Base-by-base conservation (phyloP, 768 basidiomycete genomes). In the Boletus bicolor region DNA sequence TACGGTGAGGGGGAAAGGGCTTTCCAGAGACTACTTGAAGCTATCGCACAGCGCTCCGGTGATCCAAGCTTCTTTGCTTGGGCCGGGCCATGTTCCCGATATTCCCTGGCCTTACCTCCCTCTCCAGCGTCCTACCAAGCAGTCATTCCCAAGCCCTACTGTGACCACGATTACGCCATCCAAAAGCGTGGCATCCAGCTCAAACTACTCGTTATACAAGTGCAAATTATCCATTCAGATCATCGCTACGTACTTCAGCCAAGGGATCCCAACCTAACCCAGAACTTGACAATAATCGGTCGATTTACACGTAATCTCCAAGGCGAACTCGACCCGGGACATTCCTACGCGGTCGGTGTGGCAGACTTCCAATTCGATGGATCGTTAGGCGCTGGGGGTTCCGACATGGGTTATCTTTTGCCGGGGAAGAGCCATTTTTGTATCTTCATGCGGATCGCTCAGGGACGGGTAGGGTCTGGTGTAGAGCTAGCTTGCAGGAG, bases 21-120 rank as follows among this genome's bases (percentile, higher is more conserved):
- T 8, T 61, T 61, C 17, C n/a, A 48, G 14, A 51, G 60, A 37
- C 43, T 61, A 0, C 41, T 61, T 14, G 58, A 61, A 26, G 54
- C 47, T 24, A 60, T 60, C 41, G 58, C 58, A 38, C 51, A 60
- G 7, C 48, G 46, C 10, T 54, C 59, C 9, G 47, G 49, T 7
- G 59, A 60, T n/a, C 51, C 59, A n/a, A 59, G 17, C 14, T 49
- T 60, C 42, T 59, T 60, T 51, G 59, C 59, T 9, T 60, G 58
- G 53, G 46, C 49, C 1, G 59, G 60, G 9, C 44, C 52, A 6
- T 49, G 26, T 32, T 61, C 60, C 24, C 35, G 42, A 35, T 30
- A 49, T 36, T 54, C 58, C 46, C 11, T 50, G 37, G 58, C 46
- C 2, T 12, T 61, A 8, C 58, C 60, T 15, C 28, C 43, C 26